Conservation (phyloP, 2,329 filamentous ascomycete species). For the Trichoderma polysporum region DNA sequence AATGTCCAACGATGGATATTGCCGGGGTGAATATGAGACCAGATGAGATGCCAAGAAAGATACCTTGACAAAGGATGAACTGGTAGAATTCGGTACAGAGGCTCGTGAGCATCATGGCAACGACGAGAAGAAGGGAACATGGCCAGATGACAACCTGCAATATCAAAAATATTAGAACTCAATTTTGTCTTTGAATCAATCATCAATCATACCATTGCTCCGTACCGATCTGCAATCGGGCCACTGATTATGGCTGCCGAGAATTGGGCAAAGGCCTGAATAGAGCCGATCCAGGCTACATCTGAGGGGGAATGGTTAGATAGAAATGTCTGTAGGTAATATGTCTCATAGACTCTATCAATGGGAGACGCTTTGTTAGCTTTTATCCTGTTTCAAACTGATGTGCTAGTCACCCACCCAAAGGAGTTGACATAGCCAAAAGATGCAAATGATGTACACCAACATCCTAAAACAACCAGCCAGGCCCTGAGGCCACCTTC, state of each 20-base stretch:
- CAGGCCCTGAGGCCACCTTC: conserved; percentile 6
- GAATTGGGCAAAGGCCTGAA: conserved; percentile 10
- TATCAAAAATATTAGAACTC: not conserved
- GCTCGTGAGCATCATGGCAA: conserved; percentile 15
- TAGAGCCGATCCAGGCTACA: conserved; percentile 4
- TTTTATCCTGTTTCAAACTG: not conserved
- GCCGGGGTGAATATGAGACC: conserved; percentile 10
- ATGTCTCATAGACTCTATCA: conserved; percentile 10
- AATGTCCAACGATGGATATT: conserved; percentile 4
- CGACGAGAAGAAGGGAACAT: not conserved
- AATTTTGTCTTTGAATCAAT: not conserved
- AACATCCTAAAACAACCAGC: conserved; percentile 11
- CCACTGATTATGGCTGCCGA: not conserved
- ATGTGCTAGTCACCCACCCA: not conserved
- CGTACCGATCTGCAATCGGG: conserved; percentile 2
- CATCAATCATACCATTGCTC: not conserved
- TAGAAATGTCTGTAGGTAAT: conserved; percentile 1
- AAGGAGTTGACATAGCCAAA: conserved; percentile 12
- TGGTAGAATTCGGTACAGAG: conserved; percentile 9
- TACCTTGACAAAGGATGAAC: conserved; percentile 8
- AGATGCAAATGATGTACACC: not conserved
- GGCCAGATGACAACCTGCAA: not conserved
- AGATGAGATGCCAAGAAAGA: conserved; percentile 1
- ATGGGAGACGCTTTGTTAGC: not conserved
- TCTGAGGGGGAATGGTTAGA: not conserved